Base-by-base conservation (phyloP, 352 stramenopile genomes). In the Phytopythium kandeliae region DNA sequence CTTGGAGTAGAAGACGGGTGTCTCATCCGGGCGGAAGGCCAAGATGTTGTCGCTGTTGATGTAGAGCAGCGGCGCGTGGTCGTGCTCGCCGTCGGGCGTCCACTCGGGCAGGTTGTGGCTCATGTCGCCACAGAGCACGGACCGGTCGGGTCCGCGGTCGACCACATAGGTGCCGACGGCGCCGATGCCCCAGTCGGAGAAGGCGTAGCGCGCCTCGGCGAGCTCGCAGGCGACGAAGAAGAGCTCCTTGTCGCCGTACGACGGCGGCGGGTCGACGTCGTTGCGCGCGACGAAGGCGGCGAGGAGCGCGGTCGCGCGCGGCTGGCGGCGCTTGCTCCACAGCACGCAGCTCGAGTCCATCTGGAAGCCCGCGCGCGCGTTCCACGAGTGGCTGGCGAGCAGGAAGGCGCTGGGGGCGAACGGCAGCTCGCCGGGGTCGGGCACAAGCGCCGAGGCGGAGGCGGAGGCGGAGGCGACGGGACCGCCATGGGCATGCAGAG, bases 1-100 rank as follows among this genome's bases (percentile, higher is more conserved):
- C 50, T 38, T 40, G 9, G 65, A 67, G 31, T 59, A 57, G 41
- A 69, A 74, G 45, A 75, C 33, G 12, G 37, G 57, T 12, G 48
- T 50, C 38, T 35, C 38, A 11, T 51, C 47, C 16, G 41, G 48
- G 35, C 62, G 54, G 62, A 59, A 75, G 19, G 63, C 48, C 11
- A 78, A 48, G 44, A 82, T 69, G 41, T 70, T 56, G 47, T 82
- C 65, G 47, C 71, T 82, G 55, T 82, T 82, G 47, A 74, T 74
- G 51, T 82, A 82, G 13, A 46, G 40, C 48, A 81, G 56, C 37
- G 49, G 58, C 35, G 62, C 51, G n/a, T 54, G 51, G 44, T 48
- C 43, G 21, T 49, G 33, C 41, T 56, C 56, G 16, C 49, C 36
- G 10, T 10, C 33, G n/a, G 44, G 53, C 57, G 46, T 33, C 34